These are phyloP conservation scores for Hevea brasiliensis DNA, from an alignment of 345 rosid species.

Conservation along the genomic window DNA sequence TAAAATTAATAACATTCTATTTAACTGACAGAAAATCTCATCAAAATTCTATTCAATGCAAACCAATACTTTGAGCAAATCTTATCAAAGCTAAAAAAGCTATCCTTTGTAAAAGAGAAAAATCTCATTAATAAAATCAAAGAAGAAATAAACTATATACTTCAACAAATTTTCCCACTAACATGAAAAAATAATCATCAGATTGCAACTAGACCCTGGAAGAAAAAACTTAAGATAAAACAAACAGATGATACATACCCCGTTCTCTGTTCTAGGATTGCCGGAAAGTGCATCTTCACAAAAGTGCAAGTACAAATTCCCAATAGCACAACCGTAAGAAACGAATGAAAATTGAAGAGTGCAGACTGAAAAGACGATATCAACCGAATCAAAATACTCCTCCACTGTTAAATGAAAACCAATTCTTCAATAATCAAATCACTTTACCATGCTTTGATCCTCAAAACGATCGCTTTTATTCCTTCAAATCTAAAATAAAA, in stretches of 20 bases:
- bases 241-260: slow-evolving; percentile 46
- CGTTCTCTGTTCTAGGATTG: slow-evolving; percentile 86
- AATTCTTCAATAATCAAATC: background rate
- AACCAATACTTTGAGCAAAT: background rate
- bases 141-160: background rate
- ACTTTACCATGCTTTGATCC: slow-evolving; percentile 24
- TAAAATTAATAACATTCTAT: background rate
- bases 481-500: slow-evolving; percentile 22
- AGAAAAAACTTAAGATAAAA: background rate
- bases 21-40: background rate
- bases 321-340: slow-evolving; percentile 80
- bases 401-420: background rate
- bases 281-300: slow-evolving; percentile 95
- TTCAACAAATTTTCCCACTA: background rate
- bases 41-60: background rate
- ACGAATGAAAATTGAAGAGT: slow-evolving; percentile 92
- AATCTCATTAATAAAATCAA: background rate
- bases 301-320: slow-evolving; percentile 90
- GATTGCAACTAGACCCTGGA: background rate
- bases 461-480: slow-evolving; percentile 1
- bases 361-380: slow-evolving; percentile 57
- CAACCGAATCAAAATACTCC: too few relatives aligned
- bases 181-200: background rate
- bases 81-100: background rate
- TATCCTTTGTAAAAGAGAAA: background rate